A percentile compares a stretch with the other conserved stretches of the same genome.
Conservation (phyloP, 176 grass and related monocot species). For the Juncus inflexus region DNA sequence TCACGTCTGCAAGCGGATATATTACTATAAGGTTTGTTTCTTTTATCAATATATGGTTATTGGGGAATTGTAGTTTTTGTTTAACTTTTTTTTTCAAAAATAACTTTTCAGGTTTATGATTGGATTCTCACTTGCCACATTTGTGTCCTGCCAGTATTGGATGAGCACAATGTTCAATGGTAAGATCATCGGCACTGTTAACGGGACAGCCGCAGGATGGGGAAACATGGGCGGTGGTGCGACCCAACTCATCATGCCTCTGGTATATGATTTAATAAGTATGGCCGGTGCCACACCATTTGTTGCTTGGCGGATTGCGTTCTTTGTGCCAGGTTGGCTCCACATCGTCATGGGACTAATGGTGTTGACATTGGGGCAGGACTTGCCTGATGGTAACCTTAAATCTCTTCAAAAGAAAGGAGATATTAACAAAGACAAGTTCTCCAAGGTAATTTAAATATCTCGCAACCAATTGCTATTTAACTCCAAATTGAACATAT, state of each 20-base stretch:
- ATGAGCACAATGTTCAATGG: conserved; percentile 96
- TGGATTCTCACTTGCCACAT: conserved; percentile 70
- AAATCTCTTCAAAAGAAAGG: conserved; percentile 51
- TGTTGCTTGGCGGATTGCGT: conserved; percentile 65
- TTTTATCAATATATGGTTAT: neutral
- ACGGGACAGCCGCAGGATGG: conserved; percentile 60
- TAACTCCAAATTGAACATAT: neutral
- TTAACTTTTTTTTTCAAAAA: conserved; percentile 9
- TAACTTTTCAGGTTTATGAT: conserved; percentile 47
- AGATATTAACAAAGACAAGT: conserved; percentile 53
- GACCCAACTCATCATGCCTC: conserved; percentile 89
- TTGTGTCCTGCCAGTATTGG: conserved; percentile 88
- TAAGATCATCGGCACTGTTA: conserved; percentile 70
- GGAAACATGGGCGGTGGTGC: conserved; percentile 90
- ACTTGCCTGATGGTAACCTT: conserved; percentile 83
- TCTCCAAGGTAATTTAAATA: conserved; percentile 45
- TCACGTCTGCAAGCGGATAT: conserved; percentile 39
- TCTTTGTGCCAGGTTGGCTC: conserved; percentile 60
- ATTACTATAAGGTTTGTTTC: conserved; percentile 34
- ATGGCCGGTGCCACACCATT: conserved; percentile 47
- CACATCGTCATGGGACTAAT: conserved; percentile 62
- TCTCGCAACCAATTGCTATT: neutral
- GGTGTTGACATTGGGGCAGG: conserved; percentile 69
- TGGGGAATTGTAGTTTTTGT: neutral
- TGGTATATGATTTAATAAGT: conserved; percentile 62